Evolutionary conservation across 306 rosid species (phyloP).

Genomic region (Bauhinia variegata): DNA sequence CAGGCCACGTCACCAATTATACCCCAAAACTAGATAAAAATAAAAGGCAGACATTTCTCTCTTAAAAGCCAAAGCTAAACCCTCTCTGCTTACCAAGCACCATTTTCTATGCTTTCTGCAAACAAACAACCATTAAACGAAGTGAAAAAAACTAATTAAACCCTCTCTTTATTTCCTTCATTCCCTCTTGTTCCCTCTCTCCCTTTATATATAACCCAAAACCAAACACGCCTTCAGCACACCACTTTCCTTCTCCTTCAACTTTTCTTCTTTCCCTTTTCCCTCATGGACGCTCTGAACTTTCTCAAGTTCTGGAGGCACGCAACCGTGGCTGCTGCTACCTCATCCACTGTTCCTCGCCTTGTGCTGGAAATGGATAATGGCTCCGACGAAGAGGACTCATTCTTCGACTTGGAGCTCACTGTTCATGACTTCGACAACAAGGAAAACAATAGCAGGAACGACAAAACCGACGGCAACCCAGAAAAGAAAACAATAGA

Average conservation of each 20-base stretch:
- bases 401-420: conserved; percentile 87
- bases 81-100: conserved; percentile 42
- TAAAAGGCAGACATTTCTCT: conserved; percentile 19
- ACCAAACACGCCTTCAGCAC: conserved; percentile 22
- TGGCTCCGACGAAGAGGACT: conserved; percentile 68
- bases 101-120: conserved; percentile 45
- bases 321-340: conserved; percentile 19
- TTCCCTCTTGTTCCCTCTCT: conserved; percentile 36
- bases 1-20: conserved; percentile 30
- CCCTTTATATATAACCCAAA: conserved; percentile 38
- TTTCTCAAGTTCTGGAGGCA: conserved; percentile 77
- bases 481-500: conserved; percentile 17
- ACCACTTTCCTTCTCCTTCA: neutral
- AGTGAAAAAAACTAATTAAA: conserved; percentile 44
- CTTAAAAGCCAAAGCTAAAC: conserved; percentile 52
- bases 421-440: conserved; percentile 34
- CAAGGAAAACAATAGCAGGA: conserved; percentile 21
- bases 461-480: conserved; percentile 24
- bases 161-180: conserved; percentile 38
- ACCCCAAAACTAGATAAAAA: conserved; percentile 29
- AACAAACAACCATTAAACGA: conserved; percentile 54
- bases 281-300: conserved; percentile 67
- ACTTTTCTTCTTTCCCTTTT: neutral
- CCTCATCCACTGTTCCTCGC: conserved; percentile 39
- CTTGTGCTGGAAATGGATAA: conserved; percentile 47